Base-by-base conservation (phyloP, 495 filamentous ascomycete genomes). In the Copromyces sp. region DNA sequence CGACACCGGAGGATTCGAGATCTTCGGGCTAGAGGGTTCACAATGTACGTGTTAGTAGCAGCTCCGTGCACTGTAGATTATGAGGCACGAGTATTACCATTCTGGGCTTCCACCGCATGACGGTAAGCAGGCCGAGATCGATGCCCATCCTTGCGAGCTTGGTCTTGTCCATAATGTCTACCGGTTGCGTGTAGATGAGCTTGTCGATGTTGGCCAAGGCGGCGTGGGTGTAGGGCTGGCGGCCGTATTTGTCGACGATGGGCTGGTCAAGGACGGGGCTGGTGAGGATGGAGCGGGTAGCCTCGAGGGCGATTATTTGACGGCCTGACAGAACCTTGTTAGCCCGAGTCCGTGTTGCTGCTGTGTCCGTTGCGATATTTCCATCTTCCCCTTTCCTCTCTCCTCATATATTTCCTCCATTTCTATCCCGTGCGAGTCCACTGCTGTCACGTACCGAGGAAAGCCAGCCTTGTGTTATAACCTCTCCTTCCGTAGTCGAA, bases 401-500 rank as follows among this genome's bases (percentile, higher is more conserved):
- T 94, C 93, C 93, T 40, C 94, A 81, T 72, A 7, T 90, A 92
- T 9, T 24, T 24, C 24, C n/a, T n/a, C n/a, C n/a, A n/a, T n/a
- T n/a, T n/a, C n/a, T n/a, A n/a, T n/a, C n/a, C n/a, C n/a, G n/a
- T n/a, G n/a, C n/a, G n/a, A n/a, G n/a, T n/a, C n/a, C n/a, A n/a
- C n/a, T n/a, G n/a, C n/a, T n/a, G n/a, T n/a, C 11, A 72, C 89
- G 77, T 88, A 97, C 95, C 95, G 44, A 97, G 84, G 74, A 92
- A 94, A n/a, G 92, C 91, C 80, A 99, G 85, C 72, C 94, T 89
- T 73, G 97, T 94, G 81, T 98, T 99, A 84, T 92, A 97, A 12
- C 94, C 94, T 84, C 94, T 90, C 78, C 93, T 86, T 68, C 94
- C 95, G 76, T 98, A 93, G 82, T 98, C 95, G 80, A 97, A 98